phyloP scores from a whole-genome alignment of 352 stramenopile genomes.

The Pythium apleroticum region DNA sequence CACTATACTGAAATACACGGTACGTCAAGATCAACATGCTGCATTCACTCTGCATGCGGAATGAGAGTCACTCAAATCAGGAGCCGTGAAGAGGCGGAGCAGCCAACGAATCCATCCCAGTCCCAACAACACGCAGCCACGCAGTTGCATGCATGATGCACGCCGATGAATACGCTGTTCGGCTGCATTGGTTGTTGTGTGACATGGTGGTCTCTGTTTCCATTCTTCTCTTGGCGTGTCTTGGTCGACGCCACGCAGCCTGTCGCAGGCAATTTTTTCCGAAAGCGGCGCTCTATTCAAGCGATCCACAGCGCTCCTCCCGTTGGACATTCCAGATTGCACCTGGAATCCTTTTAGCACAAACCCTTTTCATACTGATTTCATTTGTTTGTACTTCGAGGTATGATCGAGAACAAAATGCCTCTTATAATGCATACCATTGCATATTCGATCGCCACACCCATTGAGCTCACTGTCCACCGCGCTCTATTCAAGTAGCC shows the following conservation, averaged over 20 bases:
- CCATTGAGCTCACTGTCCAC: neutral
- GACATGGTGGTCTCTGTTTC: neutral
- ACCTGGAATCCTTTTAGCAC: neutral
- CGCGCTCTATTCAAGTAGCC: neutral
- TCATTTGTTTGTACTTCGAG: neutral
- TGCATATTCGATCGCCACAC: neutral
- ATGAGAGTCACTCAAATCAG: slow-evolving; percentile 8
- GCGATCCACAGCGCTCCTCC: neutral
- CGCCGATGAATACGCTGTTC: no score
- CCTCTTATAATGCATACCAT: neutral
- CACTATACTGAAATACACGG: slow-evolving; percentile 8
- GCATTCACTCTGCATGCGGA: neutral
- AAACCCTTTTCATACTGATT: neutral
- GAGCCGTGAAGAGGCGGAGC: no score
- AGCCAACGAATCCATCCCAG: no score
- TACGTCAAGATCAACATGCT: neutral
- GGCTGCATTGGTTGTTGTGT: no score
- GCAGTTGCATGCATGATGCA: no score
- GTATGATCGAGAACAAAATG: neutral
- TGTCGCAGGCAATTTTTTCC: slow-evolving; percentile 3
- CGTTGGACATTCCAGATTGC: slow-evolving; percentile 15
- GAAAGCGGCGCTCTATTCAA: slow-evolving; percentile 15
- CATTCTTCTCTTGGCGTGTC: neutral
- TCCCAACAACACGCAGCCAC: no score
- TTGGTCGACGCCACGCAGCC: neutral